These are phyloP conservation scores for Alternaria conjuncta DNA, from an alignment of 2,329 filamentous ascomycete genomes.

Conservation along the genomic window DNA sequence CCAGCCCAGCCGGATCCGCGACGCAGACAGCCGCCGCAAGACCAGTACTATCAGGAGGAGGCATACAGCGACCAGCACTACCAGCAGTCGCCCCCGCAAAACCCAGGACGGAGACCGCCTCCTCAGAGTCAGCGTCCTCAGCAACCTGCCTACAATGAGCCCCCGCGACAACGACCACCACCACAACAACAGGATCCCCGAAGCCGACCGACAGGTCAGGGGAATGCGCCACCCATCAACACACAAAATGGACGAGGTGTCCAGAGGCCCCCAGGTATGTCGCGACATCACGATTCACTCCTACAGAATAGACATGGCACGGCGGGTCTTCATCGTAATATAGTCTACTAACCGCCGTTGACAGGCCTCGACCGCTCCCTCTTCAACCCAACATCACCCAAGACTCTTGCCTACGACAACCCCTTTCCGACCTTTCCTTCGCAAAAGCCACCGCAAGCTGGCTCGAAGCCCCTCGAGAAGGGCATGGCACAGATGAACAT, in stretches of 20 bases:
- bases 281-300: background rate
- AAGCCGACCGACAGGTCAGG: constrained; percentile 31
- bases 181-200: constrained; percentile 37
- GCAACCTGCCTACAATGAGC: constrained; percentile 30
- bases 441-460: constrained; percentile 26
- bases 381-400: constrained; percentile 36
- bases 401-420: constrained; percentile 50
- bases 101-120: constrained; percentile 22
- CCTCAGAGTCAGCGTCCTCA: constrained; percentile 33
- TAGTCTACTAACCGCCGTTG: constrained; percentile 9
- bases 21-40: constrained; percentile 23
- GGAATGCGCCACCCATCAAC: constrained; percentile 26
- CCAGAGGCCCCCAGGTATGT: constrained; percentile 40
- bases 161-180: constrained; percentile 30
- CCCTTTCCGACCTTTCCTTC: constrained; percentile 57
- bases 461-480: constrained; percentile 35
- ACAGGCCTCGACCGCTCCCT: constrained; percentile 42
- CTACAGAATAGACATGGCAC: background rate
- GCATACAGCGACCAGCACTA: constrained; percentile 33
- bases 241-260: constrained; percentile 33
- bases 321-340: background rate
- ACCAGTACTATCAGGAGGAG: constrained; percentile 38
- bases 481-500: constrained; percentile 47
- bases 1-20: constrained; percentile 22
- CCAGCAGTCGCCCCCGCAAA: constrained; percentile 33